Evolutionary conservation across 768 basidiomycete genomes (phyloP).

Genomic region (Clathrus columnatus): DNA sequence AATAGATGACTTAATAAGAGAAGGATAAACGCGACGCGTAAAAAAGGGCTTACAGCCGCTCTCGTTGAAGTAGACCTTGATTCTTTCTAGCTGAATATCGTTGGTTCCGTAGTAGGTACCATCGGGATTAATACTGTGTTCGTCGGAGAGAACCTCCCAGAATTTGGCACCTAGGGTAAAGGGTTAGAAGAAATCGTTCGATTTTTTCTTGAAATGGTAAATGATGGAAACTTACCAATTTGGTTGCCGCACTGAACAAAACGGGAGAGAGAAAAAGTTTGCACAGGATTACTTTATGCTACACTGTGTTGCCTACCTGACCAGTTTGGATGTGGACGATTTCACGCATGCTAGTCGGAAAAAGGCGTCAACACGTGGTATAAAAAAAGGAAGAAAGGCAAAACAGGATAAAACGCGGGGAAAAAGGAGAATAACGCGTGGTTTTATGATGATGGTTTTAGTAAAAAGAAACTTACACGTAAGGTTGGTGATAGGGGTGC

Average conservation of each 20-base stretch:
- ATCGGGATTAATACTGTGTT: constrained; percentile 93
- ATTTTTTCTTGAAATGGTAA: constrained; percentile 6
- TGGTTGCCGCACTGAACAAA: constrained; percentile 88
- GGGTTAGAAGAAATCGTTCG: constrained; percentile 14
- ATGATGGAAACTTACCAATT: constrained; percentile 60
- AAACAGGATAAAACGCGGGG: not conserved
- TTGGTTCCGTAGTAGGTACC: constrained; percentile 89
- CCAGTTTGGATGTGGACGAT: constrained; percentile 99
- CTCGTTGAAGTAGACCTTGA: constrained; percentile 98
- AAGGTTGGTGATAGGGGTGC: not conserved
- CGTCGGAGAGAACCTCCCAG: constrained; percentile 98
- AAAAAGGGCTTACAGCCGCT: constrained; percentile 41
- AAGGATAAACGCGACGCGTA: too few species aligned
- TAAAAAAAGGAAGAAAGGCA: not conserved
- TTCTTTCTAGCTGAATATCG: constrained; percentile 94
- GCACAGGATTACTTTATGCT: not conserved
- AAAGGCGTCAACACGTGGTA: constrained; percentile 15
- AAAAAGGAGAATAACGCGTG: not conserved
- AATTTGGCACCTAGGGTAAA: constrained; percentile 70
- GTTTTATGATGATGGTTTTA: not conserved
- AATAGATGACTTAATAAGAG: not conserved
- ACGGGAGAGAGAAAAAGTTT: constrained; percentile 16
- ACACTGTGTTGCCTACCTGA: constrained; percentile 51
- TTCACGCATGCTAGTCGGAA: constrained; percentile 80
- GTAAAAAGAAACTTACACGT: not conserved